Evolutionary conservation across 208 protist genomes (phyloP).

Genomic region (Tritrichomonas foetus): DNA sequence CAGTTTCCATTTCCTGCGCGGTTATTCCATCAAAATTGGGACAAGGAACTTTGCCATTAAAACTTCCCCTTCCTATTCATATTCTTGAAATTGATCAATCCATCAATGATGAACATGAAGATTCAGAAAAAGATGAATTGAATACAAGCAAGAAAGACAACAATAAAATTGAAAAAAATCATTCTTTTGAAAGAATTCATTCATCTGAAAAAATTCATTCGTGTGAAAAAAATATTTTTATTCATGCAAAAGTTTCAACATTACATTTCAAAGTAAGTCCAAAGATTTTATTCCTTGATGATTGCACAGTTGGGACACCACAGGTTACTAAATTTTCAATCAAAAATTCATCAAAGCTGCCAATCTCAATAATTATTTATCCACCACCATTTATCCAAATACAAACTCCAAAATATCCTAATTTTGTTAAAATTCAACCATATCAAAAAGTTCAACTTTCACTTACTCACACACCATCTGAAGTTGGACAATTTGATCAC

Average conservation of each 20-base stretch:
- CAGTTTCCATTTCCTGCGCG: neutral
- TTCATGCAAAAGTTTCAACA: neutral
- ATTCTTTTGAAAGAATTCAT: neutral
- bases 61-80: neutral
- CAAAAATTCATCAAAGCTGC: neutral
- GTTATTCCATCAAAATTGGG: neutral
- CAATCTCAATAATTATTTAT: neutral
- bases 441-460: neutral
- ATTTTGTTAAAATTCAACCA: neutral
- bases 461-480: neutral
- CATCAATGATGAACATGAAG: neutral
- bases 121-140: neutral
- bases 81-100: neutral
- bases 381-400: neutral
- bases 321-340: neutral
- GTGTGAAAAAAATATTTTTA: neutral
- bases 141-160: neutral
- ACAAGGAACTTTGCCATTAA: neutral
- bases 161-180: neutral
- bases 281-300: neutral
- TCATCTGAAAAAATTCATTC: too few relatives aligned
- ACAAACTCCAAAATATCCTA: neutral
- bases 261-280: neutral
- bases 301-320: neutral
- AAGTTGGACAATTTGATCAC: conserved; percentile 19